Evolutionary conservation across 176 grass and related monocot species (phyloP), one percentile per base, ranked within the genome.

Genomic region (Raddia distichophylla): DNA sequence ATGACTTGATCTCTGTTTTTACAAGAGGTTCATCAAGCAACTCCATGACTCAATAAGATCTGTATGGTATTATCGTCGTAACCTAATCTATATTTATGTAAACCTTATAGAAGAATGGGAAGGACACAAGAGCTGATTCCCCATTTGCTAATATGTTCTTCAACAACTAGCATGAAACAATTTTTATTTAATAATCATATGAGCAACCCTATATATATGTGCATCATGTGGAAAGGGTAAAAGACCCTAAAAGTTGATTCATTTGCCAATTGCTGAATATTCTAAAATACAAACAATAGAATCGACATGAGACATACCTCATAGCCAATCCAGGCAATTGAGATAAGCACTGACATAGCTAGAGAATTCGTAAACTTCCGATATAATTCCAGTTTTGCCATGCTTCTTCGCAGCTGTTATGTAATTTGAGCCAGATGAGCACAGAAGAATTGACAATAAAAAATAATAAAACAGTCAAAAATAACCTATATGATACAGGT

Each of bases 251-350:
- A 17, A 72, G 68, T 72, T 82, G 47, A 20, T 71, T 62, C 58
- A 82, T 73, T 73, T 17, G 8, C 32, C 18, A 65, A 55, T 63
- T 34, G 22, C 16, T 6, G 32, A 32, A 60, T 59, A 66, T 75
- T 81, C 61, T 56, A 62, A 83, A 64, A 67, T 18, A 73, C 20
- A 32, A 80, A 46, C 2, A 43, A 72, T 7, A 87, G 5, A 83
- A 80, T 78, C 67, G 64, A 84, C 55, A 60, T 2, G 62, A 79
- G 48, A 51, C 15, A 91, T 95, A 99, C 96, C 96, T 99, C 96
- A 88, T 95, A 99, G 73, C 96, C 96, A 87, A 95, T 99, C 96
- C 96, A 99, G 54, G 91, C 89, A 84, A 99, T 90, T 37, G 96
- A 99, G 48, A 99, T 89, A 85, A 99, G 93, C 68, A 99, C 93